phyloP scores from a whole-genome alignment of 306 rosid species.

The Pterocarpus santalinus region DNA sequence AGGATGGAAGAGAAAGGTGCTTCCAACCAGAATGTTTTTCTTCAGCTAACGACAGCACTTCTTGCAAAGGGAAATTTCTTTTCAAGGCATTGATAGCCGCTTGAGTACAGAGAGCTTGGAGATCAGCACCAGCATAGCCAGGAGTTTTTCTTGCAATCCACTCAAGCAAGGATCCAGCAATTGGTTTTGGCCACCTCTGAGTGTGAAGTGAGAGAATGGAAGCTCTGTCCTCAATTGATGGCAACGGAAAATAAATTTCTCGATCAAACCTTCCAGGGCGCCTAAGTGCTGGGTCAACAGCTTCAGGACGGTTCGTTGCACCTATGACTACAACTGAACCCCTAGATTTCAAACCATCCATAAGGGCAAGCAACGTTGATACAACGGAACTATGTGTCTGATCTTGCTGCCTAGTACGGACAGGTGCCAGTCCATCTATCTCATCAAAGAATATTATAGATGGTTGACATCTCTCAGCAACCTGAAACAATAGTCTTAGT shows the following conservation, averaged over 20 bases:
- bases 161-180: constrained; percentile 77
- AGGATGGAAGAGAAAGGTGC: constrained; percentile 78
- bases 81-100: constrained; percentile 91
- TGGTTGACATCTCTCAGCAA: constrained; percentile 98
- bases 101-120: constrained; percentile 98
- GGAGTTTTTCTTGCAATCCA: constrained; percentile 87
- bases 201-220: constrained; percentile 97
- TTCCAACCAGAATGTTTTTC: constrained; percentile 59
- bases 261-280: constrained; percentile 98
- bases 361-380: constrained; percentile 93
- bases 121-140: constrained; percentile 99
- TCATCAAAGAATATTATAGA: constrained; percentile 98
- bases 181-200: constrained; percentile 92
- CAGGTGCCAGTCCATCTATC: constrained; percentile 98
- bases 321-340: constrained; percentile 98
- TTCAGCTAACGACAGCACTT: constrained; percentile 75
- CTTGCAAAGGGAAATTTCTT: constrained; percentile 94
- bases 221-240: constrained; percentile 90
- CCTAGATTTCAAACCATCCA: constrained; percentile 97
- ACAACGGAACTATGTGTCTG: constrained; percentile 99
- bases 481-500: constrained; percentile 93
- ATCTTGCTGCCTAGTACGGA: constrained; percentile 92
- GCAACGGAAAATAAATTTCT: constrained; percentile 96
- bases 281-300: constrained; percentile 95
- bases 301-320: constrained; percentile 98